phyloP scores from a whole-genome alignment of 2,329 filamentous ascomycete genomes.

The Ophiostoma sp. region DNA sequence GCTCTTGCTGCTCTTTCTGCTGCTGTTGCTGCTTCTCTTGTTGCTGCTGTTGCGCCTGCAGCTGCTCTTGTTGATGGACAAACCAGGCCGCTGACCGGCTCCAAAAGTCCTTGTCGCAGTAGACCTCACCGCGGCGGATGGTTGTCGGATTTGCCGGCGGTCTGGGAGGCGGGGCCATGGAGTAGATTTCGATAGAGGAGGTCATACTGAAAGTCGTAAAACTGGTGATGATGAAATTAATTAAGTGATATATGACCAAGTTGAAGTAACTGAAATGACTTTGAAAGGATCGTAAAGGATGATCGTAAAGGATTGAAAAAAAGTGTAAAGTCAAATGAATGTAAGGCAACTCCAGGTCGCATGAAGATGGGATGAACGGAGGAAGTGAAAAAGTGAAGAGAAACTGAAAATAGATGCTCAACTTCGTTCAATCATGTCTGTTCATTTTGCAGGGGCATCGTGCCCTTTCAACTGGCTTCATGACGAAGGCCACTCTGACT shows the following conservation, averaged over 20 bases:
- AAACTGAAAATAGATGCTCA: background rate
- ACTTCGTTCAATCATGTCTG: background rate
- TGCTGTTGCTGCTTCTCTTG: background rate
- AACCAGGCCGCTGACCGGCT: slow-evolving; percentile 24
- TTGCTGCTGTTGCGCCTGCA: background rate
- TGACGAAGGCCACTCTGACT: background rate
- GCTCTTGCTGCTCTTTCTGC: background rate
- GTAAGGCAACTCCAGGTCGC: slow-evolving; percentile 4
- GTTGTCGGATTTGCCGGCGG: background rate
- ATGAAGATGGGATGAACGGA: background rate
- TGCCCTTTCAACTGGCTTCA: background rate
- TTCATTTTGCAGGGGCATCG: background rate
- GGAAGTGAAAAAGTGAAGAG: background rate
- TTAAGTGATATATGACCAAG: background rate
- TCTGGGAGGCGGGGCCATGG: background rate
- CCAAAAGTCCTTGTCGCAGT: slow-evolving; percentile 26
- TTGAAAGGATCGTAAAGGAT: background rate
- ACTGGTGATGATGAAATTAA: background rate
- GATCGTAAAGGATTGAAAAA: background rate
- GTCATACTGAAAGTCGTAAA: background rate
- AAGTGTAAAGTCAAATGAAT: background rate
- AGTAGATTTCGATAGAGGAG: background rate
- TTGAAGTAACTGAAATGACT: background rate
- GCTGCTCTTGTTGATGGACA: background rate
- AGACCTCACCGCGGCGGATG: slow-evolving; percentile 22